Evolutionary conservation across 1,284 basidiomycete species (phyloP).

Genomic region (Puccinia brachypodii): DNA sequence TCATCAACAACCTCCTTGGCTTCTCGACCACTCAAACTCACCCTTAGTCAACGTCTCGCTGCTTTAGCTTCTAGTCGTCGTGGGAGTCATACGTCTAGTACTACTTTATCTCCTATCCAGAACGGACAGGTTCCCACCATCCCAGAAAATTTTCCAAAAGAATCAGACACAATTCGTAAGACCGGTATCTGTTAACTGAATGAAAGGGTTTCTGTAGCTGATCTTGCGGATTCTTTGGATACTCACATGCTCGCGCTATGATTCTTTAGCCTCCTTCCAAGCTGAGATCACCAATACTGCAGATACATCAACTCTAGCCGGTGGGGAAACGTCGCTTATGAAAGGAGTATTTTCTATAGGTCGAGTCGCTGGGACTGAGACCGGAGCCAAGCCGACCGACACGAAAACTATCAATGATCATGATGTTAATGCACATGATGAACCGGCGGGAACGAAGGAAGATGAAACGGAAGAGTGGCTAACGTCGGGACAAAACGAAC

Average conservation of each 20-base stretch:
- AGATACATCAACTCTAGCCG: not conserved
- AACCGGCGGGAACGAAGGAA: not conserved
- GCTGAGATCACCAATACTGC: not conserved
- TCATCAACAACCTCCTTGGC: not conserved
- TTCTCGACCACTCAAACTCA: not conserved
- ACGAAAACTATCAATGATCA: too few species aligned
- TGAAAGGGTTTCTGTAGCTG: too few species aligned
- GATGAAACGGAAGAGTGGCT: not conserved
- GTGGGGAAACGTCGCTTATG: not conserved
- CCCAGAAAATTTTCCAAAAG: too few species aligned
- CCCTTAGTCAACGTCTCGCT: constrained; percentile 17
- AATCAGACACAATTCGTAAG: too few species aligned
- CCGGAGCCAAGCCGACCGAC: too few species aligned
- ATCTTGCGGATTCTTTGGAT: too few species aligned
- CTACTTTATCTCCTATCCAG: too few species aligned
- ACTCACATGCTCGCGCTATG: too few species aligned
- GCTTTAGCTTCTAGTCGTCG: constrained; percentile 32
- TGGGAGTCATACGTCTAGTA: too few species aligned
- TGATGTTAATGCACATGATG: not conserved
- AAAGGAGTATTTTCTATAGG: not conserved
- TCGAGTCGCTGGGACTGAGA: not conserved
- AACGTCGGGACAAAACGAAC: not conserved
- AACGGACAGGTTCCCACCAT: too few species aligned
- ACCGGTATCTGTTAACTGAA: too few species aligned
- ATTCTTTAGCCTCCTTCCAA: not conserved